Evolutionary conservation across 306 rosid genomes (phyloP), one percentile per base, ranked within the genome.

Genomic region (Bauhinia variegata): DNA sequence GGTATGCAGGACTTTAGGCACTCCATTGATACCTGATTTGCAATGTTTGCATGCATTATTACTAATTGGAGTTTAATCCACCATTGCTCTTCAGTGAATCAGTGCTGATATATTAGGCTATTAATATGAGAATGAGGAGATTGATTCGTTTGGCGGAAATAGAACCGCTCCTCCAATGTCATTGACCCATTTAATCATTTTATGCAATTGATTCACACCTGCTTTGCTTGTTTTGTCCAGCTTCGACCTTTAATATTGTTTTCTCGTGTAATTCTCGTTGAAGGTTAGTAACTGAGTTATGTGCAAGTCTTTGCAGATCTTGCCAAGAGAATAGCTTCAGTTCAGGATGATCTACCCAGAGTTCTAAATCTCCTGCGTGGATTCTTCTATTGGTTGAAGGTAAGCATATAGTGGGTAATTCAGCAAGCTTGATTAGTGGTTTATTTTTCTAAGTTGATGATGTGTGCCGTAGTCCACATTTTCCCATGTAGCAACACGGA

Each of bases 1-100:
- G 81, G 85, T 80, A 33, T 58, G 84, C 37, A 56, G 44, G 52
- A 58, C 59, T 32, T 49, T 8, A 44, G 28, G 28, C 18, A 13
- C 23, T 68, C 19, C 60, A 64, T 67, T 46, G 4, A 33, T 46
- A 36, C 49, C 13, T 8, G 47, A 58, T 17, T 34, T 54, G n/a
- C 8, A 36, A 11, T 61, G 59, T 60, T 46, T 64, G 15, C 16
- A 37, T 36, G 41, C 41, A 36, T 36, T 36, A 8, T 4, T 23
- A 8, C 7, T 23, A 13, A 41, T 8, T 19, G 17, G 51, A 39
- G 19, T 39, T 17, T 60, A 8, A 23, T 13, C 60, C 10, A 13
- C 48, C 12, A 14, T 16, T 47, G 41, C 8, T 38, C 47, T 10
- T 13, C 8, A 48, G 34, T 65, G 36, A 32, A 6, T 13, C 8